A percentile compares a stretch with the other conserved stretches of the same genome.
phyloP scores from a whole-genome alignment of 2,329 filamentous ascomycete species.

The Allantophomopsis lycopodina region DNA sequence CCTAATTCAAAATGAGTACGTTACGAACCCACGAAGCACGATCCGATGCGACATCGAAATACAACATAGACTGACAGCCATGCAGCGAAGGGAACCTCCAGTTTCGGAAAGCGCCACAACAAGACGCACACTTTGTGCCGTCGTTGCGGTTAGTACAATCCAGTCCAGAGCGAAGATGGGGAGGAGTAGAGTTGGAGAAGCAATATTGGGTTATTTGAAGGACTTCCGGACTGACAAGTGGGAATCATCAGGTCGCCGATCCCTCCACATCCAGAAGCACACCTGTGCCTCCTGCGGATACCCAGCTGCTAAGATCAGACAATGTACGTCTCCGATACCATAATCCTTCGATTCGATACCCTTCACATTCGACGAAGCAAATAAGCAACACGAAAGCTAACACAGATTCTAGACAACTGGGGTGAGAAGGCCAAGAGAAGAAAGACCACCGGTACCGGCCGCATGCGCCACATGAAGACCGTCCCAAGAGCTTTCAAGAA shows the following conservation, averaged over 20 bases:
- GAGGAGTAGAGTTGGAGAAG: constrained; percentile 2
- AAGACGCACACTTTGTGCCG: constrained; percentile 21
- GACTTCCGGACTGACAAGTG: constrained; percentile 10
- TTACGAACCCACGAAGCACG: constrained; percentile 1
- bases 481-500: constrained; percentile 93
- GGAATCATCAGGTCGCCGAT: constrained; percentile 61
- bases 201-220: not conserved
- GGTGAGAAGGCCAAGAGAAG: constrained; percentile 99
- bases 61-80: constrained; percentile 8
- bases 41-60: constrained; percentile 1
- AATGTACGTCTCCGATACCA: constrained; percentile 61
- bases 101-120: constrained; percentile 20
- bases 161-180: constrained; percentile 12
- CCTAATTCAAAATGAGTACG: constrained; percentile 20
- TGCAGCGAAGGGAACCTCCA: constrained; percentile 18
- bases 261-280: constrained; percentile 99
- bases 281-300: constrained; percentile 93
- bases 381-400: constrained; percentile 63
- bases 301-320: constrained; percentile 91
- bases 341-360: constrained; percentile 10
- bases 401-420: constrained; percentile 86
- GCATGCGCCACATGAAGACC: constrained; percentile 88
- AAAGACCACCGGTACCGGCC: constrained; percentile 97
- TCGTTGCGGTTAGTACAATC: constrained; percentile 19
- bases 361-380: constrained; percentile 50